phyloP scores from a whole-genome alignment of 2,329 filamentous ascomycete genomes.

The Cladosporium sp. region DNA sequence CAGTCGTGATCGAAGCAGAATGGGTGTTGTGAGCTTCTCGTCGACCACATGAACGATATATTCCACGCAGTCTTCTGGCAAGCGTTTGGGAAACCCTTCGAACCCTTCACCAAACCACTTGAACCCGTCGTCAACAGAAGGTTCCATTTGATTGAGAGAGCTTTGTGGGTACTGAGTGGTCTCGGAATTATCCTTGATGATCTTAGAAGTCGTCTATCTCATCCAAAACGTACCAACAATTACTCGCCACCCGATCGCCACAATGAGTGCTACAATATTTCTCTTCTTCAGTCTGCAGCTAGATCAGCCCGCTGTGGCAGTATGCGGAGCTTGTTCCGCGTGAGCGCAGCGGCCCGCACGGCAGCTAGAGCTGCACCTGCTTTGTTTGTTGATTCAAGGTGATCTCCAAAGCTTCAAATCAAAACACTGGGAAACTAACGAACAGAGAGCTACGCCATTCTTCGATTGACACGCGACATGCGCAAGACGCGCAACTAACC shows the following conservation, averaged over 20 bases:
- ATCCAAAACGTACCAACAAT: too few relatives aligned
- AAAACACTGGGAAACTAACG: not conserved
- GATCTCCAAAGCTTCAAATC: not conserved
- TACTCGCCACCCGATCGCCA: not conserved
- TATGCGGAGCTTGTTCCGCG: not conserved
- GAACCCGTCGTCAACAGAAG: slow-evolving; percentile 49
- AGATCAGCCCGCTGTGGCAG: not conserved
- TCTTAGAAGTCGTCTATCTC: not conserved
- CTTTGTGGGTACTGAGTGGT: slow-evolving; percentile 12
- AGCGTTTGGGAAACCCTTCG: slow-evolving; percentile 59
- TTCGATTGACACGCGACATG: not conserved
- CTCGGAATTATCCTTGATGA: not conserved
- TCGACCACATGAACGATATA: slow-evolving; percentile 75
- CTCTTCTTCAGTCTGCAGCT: not conserved
- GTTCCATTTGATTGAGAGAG: slow-evolving; percentile 28
- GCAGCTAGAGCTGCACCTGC: not conserved
- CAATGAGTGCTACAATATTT: not conserved
- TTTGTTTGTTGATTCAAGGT: slow-evolving; percentile 13
- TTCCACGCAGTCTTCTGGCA: slow-evolving; percentile 81
- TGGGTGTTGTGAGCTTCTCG: slow-evolving; percentile 40
- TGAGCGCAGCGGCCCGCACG: not conserved
- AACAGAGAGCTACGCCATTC: not conserved
- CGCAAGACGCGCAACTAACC: not conserved
- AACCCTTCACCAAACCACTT: slow-evolving; percentile 65
- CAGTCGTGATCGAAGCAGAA: slow-evolving; percentile 61